Base-by-base conservation (phyloP, 2,329 filamentous ascomycete genomes). In the Ophiocordyceps camponoti-leonardi region DNA sequence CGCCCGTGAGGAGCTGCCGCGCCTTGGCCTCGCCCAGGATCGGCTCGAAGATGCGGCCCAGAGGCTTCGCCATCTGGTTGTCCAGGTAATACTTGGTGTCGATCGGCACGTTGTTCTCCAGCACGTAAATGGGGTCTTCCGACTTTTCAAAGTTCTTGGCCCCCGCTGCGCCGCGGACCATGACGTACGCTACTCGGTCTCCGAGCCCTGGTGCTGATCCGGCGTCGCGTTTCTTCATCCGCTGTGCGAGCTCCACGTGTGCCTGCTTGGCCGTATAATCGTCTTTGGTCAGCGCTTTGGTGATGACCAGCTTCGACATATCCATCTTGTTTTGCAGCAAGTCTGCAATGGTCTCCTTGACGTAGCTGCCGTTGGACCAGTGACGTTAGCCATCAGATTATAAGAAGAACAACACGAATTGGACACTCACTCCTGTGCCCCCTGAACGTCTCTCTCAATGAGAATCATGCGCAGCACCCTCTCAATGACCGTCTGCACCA, bases 271-370 rank as follows among this genome's bases (percentile, higher is more conserved):
- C 83, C 12, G 81, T 78, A 61, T 98, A 98, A 58, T 86, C 82
- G 40, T 79, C 77, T 61, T 98, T 98, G 14, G 90, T 83, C 20
- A 98, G 72, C 0, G 92, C 92, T 65, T 98, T 98, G 26, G 92
- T 98, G 58, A 98, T 98, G 61, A 98, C 93, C 18, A 98, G 80
- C 63, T 98, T 96, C 35, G 90, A 95, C 85, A 98, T 94, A 66
- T 98, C 92, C 54, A 98, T 73, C 63, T 94, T 95, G 69, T 98
- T 98, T 59, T 96, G 92, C 37, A 98, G 69, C 18, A 98, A 73
- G 59, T 95, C 87, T 10, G 92, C 84, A 58, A 98, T 98, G 41
- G 83, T 94, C 50, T 92, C 79, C 64, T 95, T 96, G 64, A 98
- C 92, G 56, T 94, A 96, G 51, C 87, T 44, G n/a, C 18, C n/a